Evolutionary conservation across 2,329 filamentous ascomycete genomes (phyloP), one percentile per base, ranked within the genome.

Genomic region (Penicillium sp.): DNA sequence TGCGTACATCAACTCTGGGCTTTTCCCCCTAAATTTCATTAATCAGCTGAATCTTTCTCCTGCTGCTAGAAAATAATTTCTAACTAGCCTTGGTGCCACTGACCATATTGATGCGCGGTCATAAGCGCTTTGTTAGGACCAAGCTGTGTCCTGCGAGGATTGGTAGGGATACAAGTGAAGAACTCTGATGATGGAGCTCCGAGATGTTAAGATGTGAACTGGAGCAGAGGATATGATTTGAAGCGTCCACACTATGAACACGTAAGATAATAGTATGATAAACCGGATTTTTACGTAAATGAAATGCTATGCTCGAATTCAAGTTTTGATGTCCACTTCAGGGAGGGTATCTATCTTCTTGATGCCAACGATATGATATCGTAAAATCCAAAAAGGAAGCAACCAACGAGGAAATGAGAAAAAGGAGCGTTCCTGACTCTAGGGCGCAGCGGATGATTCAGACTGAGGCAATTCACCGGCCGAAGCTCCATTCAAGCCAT

Each of bases 401-500:
- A 9, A 16, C 7, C n/a, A 36, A 36, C 16, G 1, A 36, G 1
- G 9, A 20, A 20, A 20, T 4, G 35, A 10, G 14, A 9, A 9
- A 20, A 13, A 2, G 18, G 9, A 38, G 10, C 20, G 18, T 2
- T 9, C 20, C 9, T 2, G 16, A 13, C 35, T 11, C 13, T 25
- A 41, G 27, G 22, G 13, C 22, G 22, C 22, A 25, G 39, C 13
- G 27, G 39, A 20, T 13, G 35, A 8, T 13, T 38, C 39, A 27
- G 20, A 10, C 8, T 40, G 38, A 10, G 39, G 13, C 39, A 8
- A 22, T 27, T 41, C 20, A 24, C 24, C 13, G 7, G 45, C n/a
- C n/a, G 40, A 14, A 46, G 36, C 22, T n/a, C 10, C 40, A 20
- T 27, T 53, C 47, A 46, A 9, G 14, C 46, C 41, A 36, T 35